Evolutionary conservation across 164 flowering plant genomes (phyloP).

Genomic region (Taxillus chinensis): DNA sequence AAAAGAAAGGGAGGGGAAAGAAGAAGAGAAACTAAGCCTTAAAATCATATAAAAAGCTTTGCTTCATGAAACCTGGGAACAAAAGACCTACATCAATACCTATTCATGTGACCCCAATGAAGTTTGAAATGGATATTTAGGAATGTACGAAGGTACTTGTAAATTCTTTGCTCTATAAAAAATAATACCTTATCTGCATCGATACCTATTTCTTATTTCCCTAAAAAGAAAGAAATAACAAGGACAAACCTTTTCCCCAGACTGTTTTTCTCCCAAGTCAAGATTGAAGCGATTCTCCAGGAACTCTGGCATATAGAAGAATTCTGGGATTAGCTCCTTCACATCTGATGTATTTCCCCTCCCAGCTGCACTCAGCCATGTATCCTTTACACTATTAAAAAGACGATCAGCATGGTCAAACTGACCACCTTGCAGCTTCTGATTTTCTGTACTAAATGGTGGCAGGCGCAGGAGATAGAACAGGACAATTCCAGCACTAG

Average conservation of each 20-base stretch:
- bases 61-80: too few species aligned
- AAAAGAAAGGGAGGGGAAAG: too few species aligned
- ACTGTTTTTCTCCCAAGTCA: conserved; percentile 94
- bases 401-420: conserved; percentile 99
- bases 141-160: too few species aligned
- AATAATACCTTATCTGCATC: too few species aligned
- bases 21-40: too few species aligned
- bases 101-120: too few species aligned
- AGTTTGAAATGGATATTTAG: too few species aligned
- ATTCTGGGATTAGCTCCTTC: conserved; percentile 95
- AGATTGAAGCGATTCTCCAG: conserved; percentile 78
- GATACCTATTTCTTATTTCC: too few species aligned
- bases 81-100: too few species aligned
- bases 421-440: conserved; percentile 96
- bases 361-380: conserved; percentile 96
- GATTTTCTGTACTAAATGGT: conserved; percentile 90
- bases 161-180: too few species aligned
- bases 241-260: conserved; percentile 86
- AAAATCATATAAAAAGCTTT: too few species aligned
- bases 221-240: not conserved
- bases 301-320: conserved; percentile 96
- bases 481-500: conserved; percentile 99
- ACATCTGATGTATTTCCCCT: conserved; percentile 98
- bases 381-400: conserved; percentile 82
- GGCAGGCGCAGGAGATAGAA: conserved; percentile 93